A percentile compares a stretch with the other conserved stretches of the same genome.
Conservation (phyloP, 495 filamentous ascomycete species). For the Trichoderma virens region DNA sequence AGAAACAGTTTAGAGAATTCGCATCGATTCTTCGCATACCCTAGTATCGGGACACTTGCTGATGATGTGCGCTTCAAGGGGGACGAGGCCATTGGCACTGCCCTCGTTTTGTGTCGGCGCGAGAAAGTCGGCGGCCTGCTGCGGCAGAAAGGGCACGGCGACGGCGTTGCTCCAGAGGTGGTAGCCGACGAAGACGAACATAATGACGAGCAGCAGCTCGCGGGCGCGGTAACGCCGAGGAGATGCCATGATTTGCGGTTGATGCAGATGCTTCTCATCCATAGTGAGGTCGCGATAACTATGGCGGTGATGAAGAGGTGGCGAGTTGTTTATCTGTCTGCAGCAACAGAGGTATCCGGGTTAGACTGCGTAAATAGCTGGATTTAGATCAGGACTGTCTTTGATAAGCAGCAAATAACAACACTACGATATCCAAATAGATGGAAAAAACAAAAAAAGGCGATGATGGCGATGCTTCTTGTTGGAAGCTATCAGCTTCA, state of each 20-base stretch:
- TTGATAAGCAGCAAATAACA: no score
- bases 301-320: not conserved
- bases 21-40: constrained; percentile 18
- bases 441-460: no score
- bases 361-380: no score
- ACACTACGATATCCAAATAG: no score
- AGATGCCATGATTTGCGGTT: constrained; percentile 8
- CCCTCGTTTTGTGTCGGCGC: not conserved
- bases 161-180: not conserved
- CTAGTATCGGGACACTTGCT: constrained; percentile 87
- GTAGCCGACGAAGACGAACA: not conserved
- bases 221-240: not conserved
- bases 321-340: no score
- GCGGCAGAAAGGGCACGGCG: not conserved
- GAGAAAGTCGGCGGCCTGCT: not conserved
- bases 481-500: no score
- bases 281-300: constrained; percentile 12
- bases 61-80: constrained; percentile 89
- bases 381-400: no score
- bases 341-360: no score
- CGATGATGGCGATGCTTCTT: no score
- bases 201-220: not conserved
- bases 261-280: constrained; percentile 28
- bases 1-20: not conserved
- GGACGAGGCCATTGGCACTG: constrained; percentile 36